Evolutionary conservation across 176 grass and related monocot genomes (phyloP), one percentile per base, ranked within the genome.

Genomic region (Hyparrhenia diplandra): DNA sequence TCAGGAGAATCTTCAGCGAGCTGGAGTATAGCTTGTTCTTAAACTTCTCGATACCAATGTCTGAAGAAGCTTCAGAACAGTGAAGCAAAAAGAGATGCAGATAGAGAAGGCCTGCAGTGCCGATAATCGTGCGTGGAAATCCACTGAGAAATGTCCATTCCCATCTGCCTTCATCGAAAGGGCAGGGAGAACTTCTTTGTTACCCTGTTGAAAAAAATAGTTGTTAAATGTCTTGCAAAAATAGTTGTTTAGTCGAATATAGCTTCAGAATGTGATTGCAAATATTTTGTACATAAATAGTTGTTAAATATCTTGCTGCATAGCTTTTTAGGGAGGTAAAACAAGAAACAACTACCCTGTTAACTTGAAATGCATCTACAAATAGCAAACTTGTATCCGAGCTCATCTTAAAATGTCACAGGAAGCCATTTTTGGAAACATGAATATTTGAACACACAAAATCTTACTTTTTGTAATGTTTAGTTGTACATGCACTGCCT

Each of bases 31-130:
- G 67, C 61, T 87, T 93, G 39, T 95, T 88, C 67, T 89, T 93
- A 73, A 54, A 88, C 20, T 93, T 98, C 74, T 93, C 96, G 0
- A 86, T 87, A 69, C 88, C 73, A 52, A 90, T 78, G 11, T 84
- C 60, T 57, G 86, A 81, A 67, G 88, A 88, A 84, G 83, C 82
- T 79, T 98, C 88, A 63, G 95, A 89, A 78, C 84, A 88, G 70
- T 98, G 96, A 51, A 95, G 68, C 80, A 98, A 77, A 98, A 77
- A 34, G 92, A 89, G 24, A 98, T 91, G 62, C 96, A 95, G n/a
- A 93, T 87, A 40, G 92, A 94, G 79, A 98, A 98, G 14, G 92
- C 92, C 80, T 98, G 96, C 59, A 98, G 63, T 5, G 85, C 80
- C 9, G 96, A 95, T 69, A 98, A 58, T 75, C 78, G 81, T 64